Base-by-base conservation (phyloP, 371 early-diverging fungal genomes). In the Zychaea mexicana region DNA sequence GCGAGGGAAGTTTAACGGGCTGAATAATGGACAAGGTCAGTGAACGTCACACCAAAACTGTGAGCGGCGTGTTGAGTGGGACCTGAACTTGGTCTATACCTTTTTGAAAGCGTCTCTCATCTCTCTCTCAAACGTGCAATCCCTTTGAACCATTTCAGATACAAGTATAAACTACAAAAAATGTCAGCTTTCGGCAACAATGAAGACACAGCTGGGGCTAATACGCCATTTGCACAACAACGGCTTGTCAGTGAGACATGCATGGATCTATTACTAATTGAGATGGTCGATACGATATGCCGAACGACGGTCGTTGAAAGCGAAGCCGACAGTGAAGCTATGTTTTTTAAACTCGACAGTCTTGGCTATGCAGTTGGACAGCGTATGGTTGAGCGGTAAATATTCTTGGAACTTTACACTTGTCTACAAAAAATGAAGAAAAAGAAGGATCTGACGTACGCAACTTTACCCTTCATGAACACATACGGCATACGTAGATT, bases 331-430 rank as follows among this genome's bases (percentile, higher is more conserved):
- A 85, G 83, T 67, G 95, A 94, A 61, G 90, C 92, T 22, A 88
- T 92, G 19, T 94, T 86, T 64, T 89, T 86, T 65, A 96, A 95
- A 74, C 83, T 96, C 47, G 96, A 97, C 62, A 82, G 79, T 66
- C 80, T 96, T 19, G 98, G 98, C 2, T 96, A 90, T 73, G 87
- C 93, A 15, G 95, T 96, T 21, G 98, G 97, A 15, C 83, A 88
- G 69, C 86, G 94, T 27, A 73, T 97, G 17, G 91, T 90, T 21
- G 98, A 97, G 77, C 88, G 88, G 92, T 94, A 36, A 27, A 30
- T 7, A n/a, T n/a, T n/a, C n/a, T n/a, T n/a, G n/a, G n/a, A n/a
- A n/a, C n/a, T n/a, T n/a, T n/a, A n/a, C n/a, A n/a, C n/a, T n/a
- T n/a, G n/a, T n/a, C n/a, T n/a, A n/a, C n/a, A n/a, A n/a, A n/a